phyloP scores from a whole-genome alignment of 164 flowering plant genomes.

The Nelumbo lutea region DNA sequence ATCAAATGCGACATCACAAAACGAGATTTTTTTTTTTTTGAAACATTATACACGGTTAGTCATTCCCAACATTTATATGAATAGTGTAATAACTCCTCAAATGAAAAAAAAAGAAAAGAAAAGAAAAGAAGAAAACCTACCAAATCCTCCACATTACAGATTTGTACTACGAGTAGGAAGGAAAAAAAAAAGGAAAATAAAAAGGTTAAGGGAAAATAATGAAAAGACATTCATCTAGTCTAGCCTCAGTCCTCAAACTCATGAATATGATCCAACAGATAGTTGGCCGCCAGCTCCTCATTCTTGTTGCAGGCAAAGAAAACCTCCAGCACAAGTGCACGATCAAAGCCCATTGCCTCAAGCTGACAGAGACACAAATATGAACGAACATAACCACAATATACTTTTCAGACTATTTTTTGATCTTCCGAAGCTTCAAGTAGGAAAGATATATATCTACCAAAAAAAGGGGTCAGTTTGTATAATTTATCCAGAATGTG shows the following conservation, averaged over 20 bases:
- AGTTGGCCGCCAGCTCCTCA: conserved; percentile 68
- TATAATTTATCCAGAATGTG: too few relatives aligned
- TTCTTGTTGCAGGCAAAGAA: conserved; percentile 64
- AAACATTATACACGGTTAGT: too few relatives aligned
- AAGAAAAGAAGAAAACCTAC: too few relatives aligned
- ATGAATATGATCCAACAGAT: conserved; percentile 53
- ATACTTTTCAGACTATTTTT: neutral
- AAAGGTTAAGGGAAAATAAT: neutral
- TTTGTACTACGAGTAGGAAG: conserved; percentile 7
- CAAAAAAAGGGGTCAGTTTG: too few relatives aligned
- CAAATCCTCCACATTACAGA: too few relatives aligned
- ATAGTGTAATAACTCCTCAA: too few relatives aligned
- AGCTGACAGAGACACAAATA: conserved; percentile 32
- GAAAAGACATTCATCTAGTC: neutral
- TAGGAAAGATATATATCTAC: neutral
- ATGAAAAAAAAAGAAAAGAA: too few relatives aligned
- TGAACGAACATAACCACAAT: neutral
- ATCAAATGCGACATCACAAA: too few relatives aligned
- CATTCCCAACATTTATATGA: too few relatives aligned
- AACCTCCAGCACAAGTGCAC: conserved; percentile 49
- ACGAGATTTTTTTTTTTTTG: too few relatives aligned
- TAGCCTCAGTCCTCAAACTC: conserved; percentile 46
- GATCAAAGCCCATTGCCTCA: conserved; percentile 61
- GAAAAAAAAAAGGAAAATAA: neutral
- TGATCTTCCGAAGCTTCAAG: too few relatives aligned